These are phyloP conservation scores for Sarocladiaceae sp. DNA, from an alignment of 2,329 filamentous ascomycete genomes.

Conservation along the genomic window DNA sequence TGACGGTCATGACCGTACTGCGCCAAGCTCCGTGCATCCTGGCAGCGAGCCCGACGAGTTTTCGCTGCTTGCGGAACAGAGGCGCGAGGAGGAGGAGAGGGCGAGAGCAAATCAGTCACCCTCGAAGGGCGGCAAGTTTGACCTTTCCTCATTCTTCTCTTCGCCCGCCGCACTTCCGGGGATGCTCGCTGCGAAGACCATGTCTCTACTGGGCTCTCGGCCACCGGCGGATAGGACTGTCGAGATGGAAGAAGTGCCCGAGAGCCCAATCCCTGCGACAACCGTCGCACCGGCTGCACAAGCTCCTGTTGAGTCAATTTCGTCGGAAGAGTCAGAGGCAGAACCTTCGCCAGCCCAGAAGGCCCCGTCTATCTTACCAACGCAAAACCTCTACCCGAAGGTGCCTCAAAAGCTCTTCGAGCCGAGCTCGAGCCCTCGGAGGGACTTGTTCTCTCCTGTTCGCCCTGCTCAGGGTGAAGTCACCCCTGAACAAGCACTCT, in stretches of 20 bases:
- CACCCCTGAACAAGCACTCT: not conserved
- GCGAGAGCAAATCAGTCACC: conserved; percentile 15
- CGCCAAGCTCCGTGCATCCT: conserved; percentile 4
- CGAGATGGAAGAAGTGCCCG: not conserved
- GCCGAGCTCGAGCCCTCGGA: conserved; percentile 23
- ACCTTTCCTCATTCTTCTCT: conserved; percentile 52
- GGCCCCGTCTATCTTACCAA: conserved; percentile 19
- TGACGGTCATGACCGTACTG: not conserved
- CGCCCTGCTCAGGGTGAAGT: conserved; percentile 10
- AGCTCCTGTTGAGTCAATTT: not conserved
- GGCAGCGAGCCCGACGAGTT: conserved; percentile 31
- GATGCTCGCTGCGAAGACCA: conserved; percentile 24
- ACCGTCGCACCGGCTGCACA: not conserved
- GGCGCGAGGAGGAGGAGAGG: conserved; percentile 15
- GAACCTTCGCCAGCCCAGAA: conserved; percentile 2
- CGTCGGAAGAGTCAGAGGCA: not conserved
- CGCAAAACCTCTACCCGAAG: conserved; percentile 35
- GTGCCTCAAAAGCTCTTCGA: conserved; percentile 24
- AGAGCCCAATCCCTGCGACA: not conserved
- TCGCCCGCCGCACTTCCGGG: conserved; percentile 40
- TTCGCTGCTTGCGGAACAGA: conserved; percentile 33
- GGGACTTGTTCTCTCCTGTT: conserved; percentile 31
- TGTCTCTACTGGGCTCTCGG: conserved; percentile 13
- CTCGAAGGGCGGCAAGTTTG: conserved; percentile 30
- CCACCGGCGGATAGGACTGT: conserved; percentile 6